Evolutionary conservation across 352 stramenopile species (phyloP), one percentile per base, ranked within the genome.

Genomic region (Pythium pyrilobum): DNA sequence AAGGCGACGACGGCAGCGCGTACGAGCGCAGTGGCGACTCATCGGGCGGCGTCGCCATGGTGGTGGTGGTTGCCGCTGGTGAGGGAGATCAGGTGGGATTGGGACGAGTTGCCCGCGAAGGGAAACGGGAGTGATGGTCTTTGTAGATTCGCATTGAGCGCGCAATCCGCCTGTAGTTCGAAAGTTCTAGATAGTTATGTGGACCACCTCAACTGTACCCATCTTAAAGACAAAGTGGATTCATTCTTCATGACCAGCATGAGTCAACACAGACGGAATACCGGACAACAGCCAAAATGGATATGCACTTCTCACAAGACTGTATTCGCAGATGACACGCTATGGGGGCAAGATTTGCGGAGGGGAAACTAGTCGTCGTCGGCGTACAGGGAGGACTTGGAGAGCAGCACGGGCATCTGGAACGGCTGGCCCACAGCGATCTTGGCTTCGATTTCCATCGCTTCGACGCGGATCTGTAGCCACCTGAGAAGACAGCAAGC

Each of bases 341-440:
- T n/a, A n/a, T n/a, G n/a, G n/a, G n/a, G n/a, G n/a, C n/a, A n/a
- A n/a, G n/a, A n/a, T n/a, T n/a, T n/a, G n/a, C 18, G 5, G 18
- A 47, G n/a, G 21, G 38, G 18, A 24, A 53, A 52, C 66, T 86
- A 95, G 50, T 92, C 82, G 58, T 92, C 84, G 48, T 95, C 84
- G 4, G 78, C 78, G 55, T 95, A 95, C 41, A 92, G 49, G 25
- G 82, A 92, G 29, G 84, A 92, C 66, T 95, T 95, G 58, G 82
- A 92, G 28, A 95, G 53, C 28, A 95, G 72, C 47, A 92, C 77
- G 29, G 85, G 85, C 74, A 95, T 87, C 49, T 82, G 71, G 63
- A 95, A 92, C 8, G 76, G 59, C 52, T 92, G 67, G 4, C 83
- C 83, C 11, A 70, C 66, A 31, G 85, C 81, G 56, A 95, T 89